Evolutionary conservation across 176 grass and related monocot species (phyloP).

Genomic region (Bromus sterilis): DNA sequence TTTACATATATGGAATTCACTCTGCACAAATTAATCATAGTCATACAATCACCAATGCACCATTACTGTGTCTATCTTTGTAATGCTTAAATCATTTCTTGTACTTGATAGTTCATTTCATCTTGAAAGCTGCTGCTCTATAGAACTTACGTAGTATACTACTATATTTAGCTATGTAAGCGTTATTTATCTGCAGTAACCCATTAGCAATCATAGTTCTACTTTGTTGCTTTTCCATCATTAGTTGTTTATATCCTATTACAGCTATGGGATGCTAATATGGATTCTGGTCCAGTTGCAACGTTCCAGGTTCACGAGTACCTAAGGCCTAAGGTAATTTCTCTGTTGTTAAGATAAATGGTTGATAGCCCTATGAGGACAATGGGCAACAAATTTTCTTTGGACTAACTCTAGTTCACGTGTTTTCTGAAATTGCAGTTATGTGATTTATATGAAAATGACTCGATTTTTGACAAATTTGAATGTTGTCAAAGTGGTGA

Average conservation of each 20-base stretch:
- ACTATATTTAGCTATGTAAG: neutral
- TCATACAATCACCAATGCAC: neutral
- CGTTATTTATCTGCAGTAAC: constrained; percentile 12
- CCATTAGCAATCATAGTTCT: neutral
- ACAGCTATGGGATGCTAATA: constrained; percentile 96
- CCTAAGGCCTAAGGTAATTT: constrained; percentile 90
- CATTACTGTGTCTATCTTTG: neutral
- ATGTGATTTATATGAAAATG: constrained; percentile 99
- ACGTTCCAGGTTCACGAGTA: constrained; percentile 95
- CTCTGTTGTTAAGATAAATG: constrained; percentile 26
- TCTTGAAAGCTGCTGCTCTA: neutral
- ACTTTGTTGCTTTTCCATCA: neutral
- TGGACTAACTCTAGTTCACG: constrained; percentile 10
- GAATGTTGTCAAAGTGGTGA: constrained; percentile 95
- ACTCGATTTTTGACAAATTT: constrained; percentile 98
- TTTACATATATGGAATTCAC: neutral
- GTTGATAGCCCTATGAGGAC: neutral
- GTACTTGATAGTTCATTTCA: neutral
- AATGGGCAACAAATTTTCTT: neutral
- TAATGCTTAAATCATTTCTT: neutral
- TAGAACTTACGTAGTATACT: neutral
- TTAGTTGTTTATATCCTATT: constrained; percentile 24
- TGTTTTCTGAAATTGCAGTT: constrained; percentile 49
- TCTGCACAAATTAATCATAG: neutral
- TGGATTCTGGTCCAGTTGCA: constrained; percentile 85